phyloP scores from a whole-genome alignment of 164 flowering plant genomes.

The Liquidambar formosana region DNA sequence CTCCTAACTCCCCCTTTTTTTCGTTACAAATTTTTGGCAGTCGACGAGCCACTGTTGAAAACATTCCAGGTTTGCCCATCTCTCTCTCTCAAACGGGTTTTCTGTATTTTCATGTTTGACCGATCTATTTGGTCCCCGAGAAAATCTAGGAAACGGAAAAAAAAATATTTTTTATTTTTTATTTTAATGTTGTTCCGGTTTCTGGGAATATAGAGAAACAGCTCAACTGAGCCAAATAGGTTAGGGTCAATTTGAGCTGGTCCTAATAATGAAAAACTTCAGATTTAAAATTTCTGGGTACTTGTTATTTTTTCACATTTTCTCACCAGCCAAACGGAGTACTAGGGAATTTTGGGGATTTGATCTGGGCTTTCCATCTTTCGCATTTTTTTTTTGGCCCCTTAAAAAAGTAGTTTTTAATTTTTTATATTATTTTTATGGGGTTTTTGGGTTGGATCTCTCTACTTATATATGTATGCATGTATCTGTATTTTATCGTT shows the following conservation, averaged over 20 bases:
- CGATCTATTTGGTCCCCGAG: constrained; percentile 1
- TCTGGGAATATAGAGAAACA: not conserved
- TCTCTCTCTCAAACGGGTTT: not conserved
- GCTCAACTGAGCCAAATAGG: no score
- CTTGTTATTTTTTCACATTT: not conserved
- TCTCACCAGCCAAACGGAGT: not conserved
- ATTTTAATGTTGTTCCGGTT: no score
- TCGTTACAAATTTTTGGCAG: constrained; percentile 27
- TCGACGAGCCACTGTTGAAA: constrained; percentile 45
- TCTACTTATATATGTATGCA: not conserved
- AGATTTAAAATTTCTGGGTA: no score
- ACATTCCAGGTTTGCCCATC: constrained; percentile 42
- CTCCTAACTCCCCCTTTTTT: constrained; percentile 6
- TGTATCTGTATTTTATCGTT: not conserved
- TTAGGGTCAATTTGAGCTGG: no score
- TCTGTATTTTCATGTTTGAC: not conserved
- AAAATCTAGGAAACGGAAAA: not conserved
- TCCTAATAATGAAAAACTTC: no score
- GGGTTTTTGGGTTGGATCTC: not conserved
- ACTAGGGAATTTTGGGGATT: not conserved
- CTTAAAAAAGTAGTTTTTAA: no score
- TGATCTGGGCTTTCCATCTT: not conserved
- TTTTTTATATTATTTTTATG: no score
- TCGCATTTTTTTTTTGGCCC: no score
- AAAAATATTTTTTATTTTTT: not conserved